Base-by-base conservation (phyloP, 129 eudicot species). In the Pittosporum tobira region DNA sequence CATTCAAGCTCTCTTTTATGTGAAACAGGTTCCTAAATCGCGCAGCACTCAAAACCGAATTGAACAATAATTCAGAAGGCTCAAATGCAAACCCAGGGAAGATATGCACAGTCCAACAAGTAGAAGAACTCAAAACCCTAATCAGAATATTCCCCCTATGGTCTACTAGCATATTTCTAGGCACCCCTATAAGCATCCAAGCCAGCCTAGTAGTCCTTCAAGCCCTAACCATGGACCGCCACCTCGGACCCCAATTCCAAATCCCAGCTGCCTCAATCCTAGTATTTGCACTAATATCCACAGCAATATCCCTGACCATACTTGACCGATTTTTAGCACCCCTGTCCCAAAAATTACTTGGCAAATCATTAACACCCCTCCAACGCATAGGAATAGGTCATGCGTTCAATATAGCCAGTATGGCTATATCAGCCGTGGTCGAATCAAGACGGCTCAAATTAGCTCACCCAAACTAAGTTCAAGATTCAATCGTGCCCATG, bases 101-200 rank as follows among this genome's bases (percentile, higher is more conserved):
- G 45, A 58, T 76, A 59, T 73, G 90, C 66, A 79, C 78, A 2
- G 82, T 86, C 15, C 71, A 77, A 76, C 79, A 86, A 82, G 91
- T 82, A 23, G 95, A 86, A 76, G 91, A 86, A 59, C 64, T 86
- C 0, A 82, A 86, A 75, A 62, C 70, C 19, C 28, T 86, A 14
- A 68, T 86, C 54, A 71, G 65, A 71, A 68, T 82, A 24, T 38
- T 74, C 38, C 87, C 87, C 67, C n/a, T 82, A 7, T 87, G 88
- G 85, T 72, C 88, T 14, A 51, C 80, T 0, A 74, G 82, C 38
- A 77, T 83, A 15, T 64, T 87, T 28, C 36, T 77, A 36, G 42
- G 63, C 71, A 75, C 81, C 48, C 81, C 93, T 1, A 55, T 87
- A 11, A 83, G 77, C 43, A 69, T 68, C 59, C 80, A 69, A 38